Base-by-base conservation (phyloP, 2,329 filamentous ascomycete genomes). In the Ophiostoma ulmi region DNA sequence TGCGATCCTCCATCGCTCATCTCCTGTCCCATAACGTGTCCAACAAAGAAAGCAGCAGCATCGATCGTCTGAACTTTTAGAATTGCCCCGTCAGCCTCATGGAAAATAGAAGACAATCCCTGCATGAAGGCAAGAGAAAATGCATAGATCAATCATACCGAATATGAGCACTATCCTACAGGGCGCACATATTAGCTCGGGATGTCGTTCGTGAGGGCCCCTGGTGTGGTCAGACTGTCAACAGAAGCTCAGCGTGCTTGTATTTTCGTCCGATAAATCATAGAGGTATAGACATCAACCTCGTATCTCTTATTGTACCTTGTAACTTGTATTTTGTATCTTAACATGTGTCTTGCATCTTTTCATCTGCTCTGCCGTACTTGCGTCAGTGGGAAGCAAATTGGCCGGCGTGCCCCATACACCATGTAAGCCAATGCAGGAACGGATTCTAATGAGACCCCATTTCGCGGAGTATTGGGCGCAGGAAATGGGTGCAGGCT, bases 381-480 rank as follows among this genome's bases (percentile, higher is more conserved):
- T 58, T 26, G 52, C 52, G 44, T 48, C 44, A 48, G 26, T 58
- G 22, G 8, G 31, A 58, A 31, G 52, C 52, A 58, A 58, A 58
- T 58, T 13, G 52, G 52, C n/a, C 22, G 52, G 22, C 52, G 3
- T 20, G 58, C 26, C 58, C 58, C 58, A 35, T 63, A 63, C 58
- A 35, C 26, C 26, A 63, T 63, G 26, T 63, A 31, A 35, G 58
- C 58, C 58, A 63, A 63, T 63, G 58, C 58, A 63, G 58, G 58
- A 63, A 35, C 58, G 26, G 52, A 8, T 11, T 35, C 58, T 63
- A 58, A 13, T 6, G 26, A 35, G 58, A 17, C 26, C 26, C 26
- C 52, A 58, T 26, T 55, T 58, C 52, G 52, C 52, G 52, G 52
- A 58, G 52, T 58, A 58, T 58, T 58, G 48, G 48, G 11, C 14